Evolutionary conservation across 2,329 filamentous ascomycete genomes (phyloP), one percentile per base, ranked within the genome.

Genomic region (Colletotrichum zoysiae): DNA sequence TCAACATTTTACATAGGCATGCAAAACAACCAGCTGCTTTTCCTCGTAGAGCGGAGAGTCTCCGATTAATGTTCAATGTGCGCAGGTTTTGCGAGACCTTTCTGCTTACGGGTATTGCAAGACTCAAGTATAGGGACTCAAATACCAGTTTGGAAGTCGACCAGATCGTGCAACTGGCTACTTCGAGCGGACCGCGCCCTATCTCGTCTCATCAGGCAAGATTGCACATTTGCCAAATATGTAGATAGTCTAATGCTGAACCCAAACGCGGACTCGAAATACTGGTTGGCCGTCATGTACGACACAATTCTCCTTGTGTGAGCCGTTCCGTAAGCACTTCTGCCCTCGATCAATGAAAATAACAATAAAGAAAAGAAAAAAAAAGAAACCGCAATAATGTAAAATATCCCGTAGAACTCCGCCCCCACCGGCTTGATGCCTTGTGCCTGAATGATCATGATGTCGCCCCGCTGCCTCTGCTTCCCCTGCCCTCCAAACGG

Each of bases 231-330:
- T 42, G 33, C 59, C 14, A 6, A 56, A 30, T 62, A 35, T 20
- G 48, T 73, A 71, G 62, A 73, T 71, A 59, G 59, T 72, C 66
- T 72, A 71, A 60, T 65, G 33, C 58, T 40, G 42, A 60, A 62
- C 35, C 11, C 59, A 56, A 64, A 58, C 55, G 16, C 1, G 46
- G 63, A 67, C 30, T 35, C 33, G 26, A 56, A 51, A 26, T 35
- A 46, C 23, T 42, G 60, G 60, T 40, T 40, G 30, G 12, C 12
- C 44, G 23, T 26, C 12, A 33, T 59, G 60, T 55, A 48, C 62
- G 46, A 50, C 48, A 60, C 40, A 26, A 30, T 35, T 23, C 35
- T 16, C n/a, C 38, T 48, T 59, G 60, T 68, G 57, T 57, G 18
- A 51, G 5, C 51, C 20, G 30, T 11, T 48, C 67, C 63, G 12